phyloP scores from a whole-genome alignment of 306 rosid genomes.

The Begonia loranthoides region DNA sequence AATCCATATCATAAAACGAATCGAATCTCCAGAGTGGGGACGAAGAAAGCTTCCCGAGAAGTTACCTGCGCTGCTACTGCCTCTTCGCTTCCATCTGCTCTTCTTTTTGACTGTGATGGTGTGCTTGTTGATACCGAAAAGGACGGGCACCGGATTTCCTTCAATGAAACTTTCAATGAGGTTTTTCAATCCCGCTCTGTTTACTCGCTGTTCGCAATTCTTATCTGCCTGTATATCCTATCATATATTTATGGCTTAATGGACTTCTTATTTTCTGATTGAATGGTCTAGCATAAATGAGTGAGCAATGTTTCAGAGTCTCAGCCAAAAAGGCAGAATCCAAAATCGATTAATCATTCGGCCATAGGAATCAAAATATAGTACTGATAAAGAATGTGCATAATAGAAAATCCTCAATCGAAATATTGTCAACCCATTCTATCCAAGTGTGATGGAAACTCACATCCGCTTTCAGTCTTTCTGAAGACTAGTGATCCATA shows the following conservation, averaged over 20 bases:
- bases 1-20: constrained; percentile 12
- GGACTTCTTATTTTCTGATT: background rate
- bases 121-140: constrained; percentile 96
- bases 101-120: constrained; percentile 92
- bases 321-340: too few relatives aligned
- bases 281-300: background rate
- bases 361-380: too few relatives aligned
- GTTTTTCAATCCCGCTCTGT: constrained; percentile 11
- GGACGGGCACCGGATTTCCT: constrained; percentile 89
- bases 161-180: constrained; percentile 86
- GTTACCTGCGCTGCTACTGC: constrained; percentile 51
- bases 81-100: constrained; percentile 63
- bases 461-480: too few relatives aligned
- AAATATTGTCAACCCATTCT: too few relatives aligned
- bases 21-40: background rate
- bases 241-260: background rate
- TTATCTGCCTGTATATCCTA: background rate
- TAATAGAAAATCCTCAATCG: too few relatives aligned
- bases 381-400: too few relatives aligned
- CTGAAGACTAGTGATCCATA: too few relatives aligned
- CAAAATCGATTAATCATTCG: too few relatives aligned
- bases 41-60: constrained; percentile 14
- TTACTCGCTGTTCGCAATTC: background rate
- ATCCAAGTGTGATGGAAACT: too few relatives aligned
- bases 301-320: too few relatives aligned